phyloP scores from a whole-genome alignment of 768 basidiomycete genomes.

The Fomitopsis pulvina region DNA sequence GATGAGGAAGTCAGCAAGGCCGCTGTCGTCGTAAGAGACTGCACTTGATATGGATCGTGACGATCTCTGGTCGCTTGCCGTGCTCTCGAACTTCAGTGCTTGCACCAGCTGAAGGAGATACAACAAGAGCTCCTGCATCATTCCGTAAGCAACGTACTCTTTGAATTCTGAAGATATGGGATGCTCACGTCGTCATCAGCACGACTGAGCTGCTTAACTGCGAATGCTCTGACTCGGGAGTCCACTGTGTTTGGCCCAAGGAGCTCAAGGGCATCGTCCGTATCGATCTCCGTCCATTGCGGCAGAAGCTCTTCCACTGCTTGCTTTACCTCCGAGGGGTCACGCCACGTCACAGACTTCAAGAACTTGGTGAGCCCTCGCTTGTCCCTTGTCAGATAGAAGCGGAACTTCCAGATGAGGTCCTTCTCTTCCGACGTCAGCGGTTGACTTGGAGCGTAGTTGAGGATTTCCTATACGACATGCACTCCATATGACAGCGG shows the following conservation, averaged over 20 bases:
- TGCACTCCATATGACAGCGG: neutral
- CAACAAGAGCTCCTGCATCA: slow-evolving; percentile 78
- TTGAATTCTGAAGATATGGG: no score
- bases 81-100: slow-evolving; percentile 92
- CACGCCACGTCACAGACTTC: slow-evolving; percentile 96
- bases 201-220: slow-evolving; percentile 81
- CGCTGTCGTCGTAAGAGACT: slow-evolving; percentile 85
- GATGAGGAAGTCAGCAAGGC: slow-evolving; percentile 89
- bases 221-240: slow-evolving; percentile 89
- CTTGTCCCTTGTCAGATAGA: slow-evolving; percentile 89
- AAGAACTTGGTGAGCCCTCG: slow-evolving; percentile 95
- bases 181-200: slow-evolving; percentile 88
- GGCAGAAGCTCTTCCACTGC: slow-evolving; percentile 94
- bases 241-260: slow-evolving; percentile 87
- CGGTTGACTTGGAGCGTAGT: slow-evolving; percentile 83
- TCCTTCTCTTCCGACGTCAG: slow-evolving; percentile 93
- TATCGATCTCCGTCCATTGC: slow-evolving; percentile 95
- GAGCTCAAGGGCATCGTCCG: slow-evolving; percentile 92
- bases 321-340: slow-evolving; percentile 93
- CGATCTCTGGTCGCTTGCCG: slow-evolving; percentile 68
- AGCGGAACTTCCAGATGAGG: slow-evolving; percentile 98
- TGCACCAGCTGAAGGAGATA: slow-evolving; percentile 96
- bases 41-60: slow-evolving; percentile 68
- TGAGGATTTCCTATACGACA: slow-evolving; percentile 69
- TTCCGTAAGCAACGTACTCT: no score